Conservation (phyloP, 305 asterid genomes). For the Solanum hybrid region DNA sequence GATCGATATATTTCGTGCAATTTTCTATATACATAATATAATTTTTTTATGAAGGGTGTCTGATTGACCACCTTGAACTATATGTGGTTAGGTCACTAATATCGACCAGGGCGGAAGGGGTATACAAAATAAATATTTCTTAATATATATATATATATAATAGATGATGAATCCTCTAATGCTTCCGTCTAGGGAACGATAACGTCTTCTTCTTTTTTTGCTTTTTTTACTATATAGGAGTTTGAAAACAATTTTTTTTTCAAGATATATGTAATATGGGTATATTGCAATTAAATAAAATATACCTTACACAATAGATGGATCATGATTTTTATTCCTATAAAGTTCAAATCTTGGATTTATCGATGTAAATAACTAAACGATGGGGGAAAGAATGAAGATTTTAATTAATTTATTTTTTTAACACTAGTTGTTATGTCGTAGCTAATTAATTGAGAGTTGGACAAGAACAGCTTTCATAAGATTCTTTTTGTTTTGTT, state of each 20-base stretch:
- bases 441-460: neutral
- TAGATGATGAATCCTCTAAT: neutral
- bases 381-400: too few relatives aligned
- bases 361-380: too few relatives aligned
- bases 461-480: neutral
- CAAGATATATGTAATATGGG: neutral
- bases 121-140: neutral
- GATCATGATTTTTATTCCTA: too few relatives aligned
- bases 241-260: neutral
- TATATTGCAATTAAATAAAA: neutral
- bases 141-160: too few relatives aligned
- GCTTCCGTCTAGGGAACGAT: neutral
- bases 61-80: neutral
- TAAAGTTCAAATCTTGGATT: too few relatives aligned
- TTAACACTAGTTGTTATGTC: neutral
- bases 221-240: neutral
- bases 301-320: neutral
- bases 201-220: neutral
- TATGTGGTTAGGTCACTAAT: neutral
- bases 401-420: too few relatives aligned
- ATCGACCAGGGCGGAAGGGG: neutral
- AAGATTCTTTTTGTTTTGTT: constrained; percentile 1
- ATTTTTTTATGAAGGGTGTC: too few relatives aligned
- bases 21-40: neutral
- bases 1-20: too few relatives aligned